Evolutionary conservation across 495 filamentous ascomycete species (phyloP).

Genomic region (Hypomontagnella monticulosa): DNA sequence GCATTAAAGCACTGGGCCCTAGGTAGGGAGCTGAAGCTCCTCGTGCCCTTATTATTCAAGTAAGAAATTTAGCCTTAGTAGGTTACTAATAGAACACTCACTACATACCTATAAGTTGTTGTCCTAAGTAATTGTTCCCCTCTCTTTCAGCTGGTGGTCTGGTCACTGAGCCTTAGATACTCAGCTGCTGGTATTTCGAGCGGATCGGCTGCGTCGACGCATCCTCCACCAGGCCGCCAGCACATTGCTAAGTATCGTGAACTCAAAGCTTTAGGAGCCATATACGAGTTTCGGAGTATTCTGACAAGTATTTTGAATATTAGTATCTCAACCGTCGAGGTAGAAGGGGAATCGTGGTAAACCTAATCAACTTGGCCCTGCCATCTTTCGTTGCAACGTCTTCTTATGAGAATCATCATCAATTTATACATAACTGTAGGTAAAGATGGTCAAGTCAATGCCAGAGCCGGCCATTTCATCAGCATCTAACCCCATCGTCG

Average conservation of each 20-base stretch:
- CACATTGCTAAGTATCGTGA: conserved; percentile 1
- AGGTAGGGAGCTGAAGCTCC: conserved; percentile 19
- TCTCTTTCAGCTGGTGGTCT: not conserved
- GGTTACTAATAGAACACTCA: conserved; percentile 4
- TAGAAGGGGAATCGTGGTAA: not conserved
- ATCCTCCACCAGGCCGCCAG: conserved; percentile 17
- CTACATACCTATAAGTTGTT: not conserved
- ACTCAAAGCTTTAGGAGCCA: not conserved
- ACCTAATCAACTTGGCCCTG: not conserved
- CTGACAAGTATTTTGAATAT: not conserved
- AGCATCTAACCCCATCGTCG: conserved; percentile 40
- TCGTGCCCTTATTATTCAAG: not conserved
- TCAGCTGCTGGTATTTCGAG: not conserved
- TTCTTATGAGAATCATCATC: conserved; percentile 12
- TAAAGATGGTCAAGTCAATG: not conserved
- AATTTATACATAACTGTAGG: not conserved
- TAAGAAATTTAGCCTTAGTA: not conserved
- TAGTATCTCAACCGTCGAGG: not conserved
- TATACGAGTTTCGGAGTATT: not conserved
- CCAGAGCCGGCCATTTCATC: not conserved
- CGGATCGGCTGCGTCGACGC: conserved; percentile 24
- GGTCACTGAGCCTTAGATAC: conserved; percentile 4
- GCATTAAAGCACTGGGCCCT: too few species aligned
- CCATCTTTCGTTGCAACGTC: conserved; percentile 2
- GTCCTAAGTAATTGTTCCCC: too few species aligned